These are phyloP conservation scores for Physaria fendleri DNA, from an alignment of 345 rosid genomes.

Conservation along the genomic window DNA sequence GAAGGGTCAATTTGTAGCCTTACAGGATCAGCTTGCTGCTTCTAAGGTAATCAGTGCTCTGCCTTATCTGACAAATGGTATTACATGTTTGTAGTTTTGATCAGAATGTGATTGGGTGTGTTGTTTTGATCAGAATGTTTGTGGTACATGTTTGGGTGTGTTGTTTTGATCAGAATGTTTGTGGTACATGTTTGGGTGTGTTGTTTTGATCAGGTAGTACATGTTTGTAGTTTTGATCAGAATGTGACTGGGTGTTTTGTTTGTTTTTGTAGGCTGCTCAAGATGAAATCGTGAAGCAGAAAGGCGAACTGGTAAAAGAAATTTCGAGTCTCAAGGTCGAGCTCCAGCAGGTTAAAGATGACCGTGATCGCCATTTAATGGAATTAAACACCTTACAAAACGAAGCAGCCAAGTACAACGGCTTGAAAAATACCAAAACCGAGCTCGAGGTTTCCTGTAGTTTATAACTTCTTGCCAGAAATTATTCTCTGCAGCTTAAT, in stretches of 20 bases:
- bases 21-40: constrained; percentile 70
- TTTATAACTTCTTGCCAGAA: not conserved
- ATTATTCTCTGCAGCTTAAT: not conserved
- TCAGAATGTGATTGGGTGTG: no score
- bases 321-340: constrained; percentile 60
- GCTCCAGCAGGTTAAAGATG: constrained; percentile 57
- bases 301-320: constrained; percentile 59
- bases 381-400: constrained; percentile 46
- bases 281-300: constrained; percentile 66
- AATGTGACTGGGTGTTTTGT: not conserved
- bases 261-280: constrained; percentile 51
- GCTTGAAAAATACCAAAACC: constrained; percentile 53
- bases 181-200: no score
- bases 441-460: constrained; percentile 62
- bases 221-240: not conserved
- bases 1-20: constrained; percentile 62
- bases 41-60: constrained; percentile 51
- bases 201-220: no score
- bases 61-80: not conserved
- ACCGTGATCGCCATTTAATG: constrained; percentile 51
- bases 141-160: no score
- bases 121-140: no score
- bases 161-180: no score
- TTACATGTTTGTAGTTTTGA: no score
- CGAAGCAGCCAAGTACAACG: constrained; percentile 58